Evolutionary conservation across 2,329 filamentous ascomycete genomes (phyloP).

Genomic region (Akanthomyces dipterigenus): DNA sequence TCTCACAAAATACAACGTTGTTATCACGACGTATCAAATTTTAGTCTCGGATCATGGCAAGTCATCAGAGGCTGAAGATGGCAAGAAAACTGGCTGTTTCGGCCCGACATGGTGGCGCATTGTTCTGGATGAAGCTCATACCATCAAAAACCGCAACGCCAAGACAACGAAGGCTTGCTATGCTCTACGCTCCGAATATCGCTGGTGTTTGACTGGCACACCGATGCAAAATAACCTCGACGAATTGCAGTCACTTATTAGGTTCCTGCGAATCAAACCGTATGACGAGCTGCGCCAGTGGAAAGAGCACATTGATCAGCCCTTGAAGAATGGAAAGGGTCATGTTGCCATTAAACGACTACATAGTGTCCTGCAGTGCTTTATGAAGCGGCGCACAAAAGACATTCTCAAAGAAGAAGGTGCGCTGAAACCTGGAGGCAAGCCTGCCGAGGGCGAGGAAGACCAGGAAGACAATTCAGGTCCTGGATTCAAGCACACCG

Average conservation of each 20-base stretch:
- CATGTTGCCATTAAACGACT: conserved; percentile 82
- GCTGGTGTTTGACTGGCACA: conserved; percentile 94
- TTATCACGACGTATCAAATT: conserved; percentile 95
- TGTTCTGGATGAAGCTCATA: conserved; percentile 94
- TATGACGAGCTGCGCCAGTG: conserved; percentile 81
- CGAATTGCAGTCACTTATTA: conserved; percentile 88
- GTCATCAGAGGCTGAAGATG: conserved; percentile 53
- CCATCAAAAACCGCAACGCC: conserved; percentile 95
- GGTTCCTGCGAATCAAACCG: conserved; percentile 85
- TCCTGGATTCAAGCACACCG: conserved; percentile 81
- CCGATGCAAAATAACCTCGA: conserved; percentile 98
- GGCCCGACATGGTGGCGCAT: conserved; percentile 92
- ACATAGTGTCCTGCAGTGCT: conserved; percentile 78
- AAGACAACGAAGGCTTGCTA: conserved; percentile 93
- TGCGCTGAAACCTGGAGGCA: conserved; percentile 70
- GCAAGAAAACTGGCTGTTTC: conserved; percentile 74
- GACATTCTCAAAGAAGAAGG: conserved; percentile 88
- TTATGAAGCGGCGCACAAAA: conserved; percentile 98
- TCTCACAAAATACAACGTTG: conserved; percentile 81
- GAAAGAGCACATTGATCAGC: conserved; percentile 84
- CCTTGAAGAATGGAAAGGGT: conserved; percentile 84
- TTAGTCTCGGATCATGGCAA: conserved; percentile 82
- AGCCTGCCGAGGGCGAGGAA: conserved; percentile 42
- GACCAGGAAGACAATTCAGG: conserved; percentile 34
- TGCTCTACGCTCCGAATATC: conserved; percentile 74